Percentiles rank a stretch among this genome's conserved stretches.
These are phyloP conservation scores for Antitrichia curtipendula DNA, from an alignment of 225 moss, liverwort and hornwort species.

Conservation along the genomic window DNA sequence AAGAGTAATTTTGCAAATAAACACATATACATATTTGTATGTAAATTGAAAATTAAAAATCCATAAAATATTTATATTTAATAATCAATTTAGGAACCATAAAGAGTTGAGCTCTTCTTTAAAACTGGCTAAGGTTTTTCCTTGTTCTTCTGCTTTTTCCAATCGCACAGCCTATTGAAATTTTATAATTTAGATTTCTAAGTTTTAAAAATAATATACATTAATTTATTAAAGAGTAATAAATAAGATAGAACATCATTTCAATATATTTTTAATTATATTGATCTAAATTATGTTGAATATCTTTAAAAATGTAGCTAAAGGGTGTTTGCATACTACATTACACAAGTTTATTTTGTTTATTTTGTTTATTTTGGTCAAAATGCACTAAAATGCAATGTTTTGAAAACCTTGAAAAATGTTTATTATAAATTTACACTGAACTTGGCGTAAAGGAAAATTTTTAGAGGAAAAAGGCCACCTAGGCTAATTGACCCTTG, in stretches of 20 bases:
- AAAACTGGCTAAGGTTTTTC: conserved; percentile 33
- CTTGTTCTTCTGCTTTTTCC: conserved; percentile 68
- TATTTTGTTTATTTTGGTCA: too few relatives aligned
- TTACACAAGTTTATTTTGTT: not conserved
- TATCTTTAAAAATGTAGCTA: not conserved
- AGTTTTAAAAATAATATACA: not conserved
- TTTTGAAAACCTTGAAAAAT: not conserved
- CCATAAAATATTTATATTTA: not conserved
- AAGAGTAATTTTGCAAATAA: not conserved
- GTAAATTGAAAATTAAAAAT: not conserved
- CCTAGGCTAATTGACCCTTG: not conserved
- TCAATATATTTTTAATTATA: not conserved
- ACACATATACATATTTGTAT: too few relatives aligned
- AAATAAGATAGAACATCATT: not conserved
- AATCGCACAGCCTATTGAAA: conserved; percentile 29
- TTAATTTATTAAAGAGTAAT: too few relatives aligned
- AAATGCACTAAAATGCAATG: rapidly evolving
- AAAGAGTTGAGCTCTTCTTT: conserved; percentile 48
- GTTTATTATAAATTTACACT: rapidly evolving
- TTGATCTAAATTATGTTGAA: not conserved
- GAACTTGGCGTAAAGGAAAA: not conserved
- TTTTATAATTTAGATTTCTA: not conserved
- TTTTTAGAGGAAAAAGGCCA: rapidly evolving
- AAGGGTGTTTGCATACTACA: rapidly evolving
- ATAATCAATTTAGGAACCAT: not conserved